Percentiles rank a stretch among this genome's conserved stretches.
Evolutionary conservation across 768 basidiomycete species (phyloP).

Genomic region (Multifurca ochricompacta): DNA sequence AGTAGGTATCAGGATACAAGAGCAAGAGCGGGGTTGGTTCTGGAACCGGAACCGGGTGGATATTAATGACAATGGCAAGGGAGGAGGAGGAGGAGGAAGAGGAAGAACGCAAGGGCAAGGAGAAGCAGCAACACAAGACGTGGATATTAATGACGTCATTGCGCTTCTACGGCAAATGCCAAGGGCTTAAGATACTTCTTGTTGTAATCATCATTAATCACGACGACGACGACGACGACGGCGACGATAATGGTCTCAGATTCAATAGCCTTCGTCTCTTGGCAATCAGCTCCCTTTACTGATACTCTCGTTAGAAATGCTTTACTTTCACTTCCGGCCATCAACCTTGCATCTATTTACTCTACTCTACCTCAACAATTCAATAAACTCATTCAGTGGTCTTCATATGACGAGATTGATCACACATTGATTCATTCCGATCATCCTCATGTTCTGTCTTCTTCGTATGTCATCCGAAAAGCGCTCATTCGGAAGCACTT

Average conservation of each 20-base stretch:
- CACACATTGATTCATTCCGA: slow-evolving; percentile 59
- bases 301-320: slow-evolving; percentile 37
- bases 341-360: slow-evolving; percentile 23
- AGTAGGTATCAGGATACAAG: slow-evolving; percentile 14
- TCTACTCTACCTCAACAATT: slow-evolving; percentile 22
- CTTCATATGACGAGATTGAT: slow-evolving; percentile 80
- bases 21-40: slow-evolving; percentile 13
- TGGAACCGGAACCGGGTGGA: slow-evolving; percentile 17
- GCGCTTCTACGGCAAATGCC: slow-evolving; percentile 21
- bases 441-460: slow-evolving; percentile 51
- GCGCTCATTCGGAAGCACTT: slow-evolving; percentile 93
- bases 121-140: neutral
- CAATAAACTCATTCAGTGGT: slow-evolving; percentile 59
- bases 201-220: too few relatives aligned
- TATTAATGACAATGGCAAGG: neutral
- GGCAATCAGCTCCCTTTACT: slow-evolving; percentile 45
- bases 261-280: slow-evolving; percentile 29
- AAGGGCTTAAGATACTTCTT: too few relatives aligned
- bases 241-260: too few relatives aligned
- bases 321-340: slow-evolving; percentile 24
- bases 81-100: too few relatives aligned
- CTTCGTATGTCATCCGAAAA: slow-evolving; percentile 85
- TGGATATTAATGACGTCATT: slow-evolving; percentile 20
- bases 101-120: too few relatives aligned
- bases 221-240: too few relatives aligned